phyloP scores from a whole-genome alignment of 768 basidiomycete species.

The Leccinum barrowsii region DNA sequence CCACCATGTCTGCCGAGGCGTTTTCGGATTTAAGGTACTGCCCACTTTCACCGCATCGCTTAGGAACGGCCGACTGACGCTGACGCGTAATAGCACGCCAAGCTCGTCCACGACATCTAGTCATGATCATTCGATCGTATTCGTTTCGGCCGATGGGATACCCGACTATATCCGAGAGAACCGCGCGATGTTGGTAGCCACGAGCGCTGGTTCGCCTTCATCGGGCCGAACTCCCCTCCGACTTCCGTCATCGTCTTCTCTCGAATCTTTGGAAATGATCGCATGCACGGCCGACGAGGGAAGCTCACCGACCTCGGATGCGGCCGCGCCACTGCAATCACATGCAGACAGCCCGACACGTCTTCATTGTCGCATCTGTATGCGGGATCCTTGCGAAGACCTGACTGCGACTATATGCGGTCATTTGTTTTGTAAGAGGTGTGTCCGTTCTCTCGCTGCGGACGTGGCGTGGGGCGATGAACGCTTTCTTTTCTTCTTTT shows the following conservation, averaged over 20 bases:
- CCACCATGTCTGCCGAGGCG: conserved; percentile 11
- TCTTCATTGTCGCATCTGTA: conserved; percentile 51
- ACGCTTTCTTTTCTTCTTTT: neutral
- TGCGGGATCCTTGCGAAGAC: conserved; percentile 45
- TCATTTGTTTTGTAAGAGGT: conserved; percentile 60
- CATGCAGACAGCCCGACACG: conserved; percentile 1
- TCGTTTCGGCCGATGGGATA: conserved; percentile 28
- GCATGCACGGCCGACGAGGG: neutral
- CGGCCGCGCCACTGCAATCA: neutral
- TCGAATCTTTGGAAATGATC: conserved; percentile 16
- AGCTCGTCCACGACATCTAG: conserved; percentile 13
- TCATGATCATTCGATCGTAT: conserved; percentile 22
- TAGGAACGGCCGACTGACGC: neutral
- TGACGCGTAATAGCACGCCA: conserved; percentile 1
- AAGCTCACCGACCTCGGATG: neutral
- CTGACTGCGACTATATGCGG: conserved; percentile 61
- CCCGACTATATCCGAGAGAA: conserved; percentile 31
- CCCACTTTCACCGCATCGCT: neutral
- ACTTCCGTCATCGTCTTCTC: conserved; percentile 25
- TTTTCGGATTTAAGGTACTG: conserved; percentile 18
- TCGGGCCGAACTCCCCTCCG: conserved; percentile 16
- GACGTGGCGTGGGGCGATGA: neutral
- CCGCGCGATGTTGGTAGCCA: conserved; percentile 29
- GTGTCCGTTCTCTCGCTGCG: conserved; percentile 7
- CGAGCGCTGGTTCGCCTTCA: conserved; percentile 24